phyloP scores from a whole-genome alignment of 2,329 filamentous ascomycete genomes.

The Penicillium sp. region DNA sequence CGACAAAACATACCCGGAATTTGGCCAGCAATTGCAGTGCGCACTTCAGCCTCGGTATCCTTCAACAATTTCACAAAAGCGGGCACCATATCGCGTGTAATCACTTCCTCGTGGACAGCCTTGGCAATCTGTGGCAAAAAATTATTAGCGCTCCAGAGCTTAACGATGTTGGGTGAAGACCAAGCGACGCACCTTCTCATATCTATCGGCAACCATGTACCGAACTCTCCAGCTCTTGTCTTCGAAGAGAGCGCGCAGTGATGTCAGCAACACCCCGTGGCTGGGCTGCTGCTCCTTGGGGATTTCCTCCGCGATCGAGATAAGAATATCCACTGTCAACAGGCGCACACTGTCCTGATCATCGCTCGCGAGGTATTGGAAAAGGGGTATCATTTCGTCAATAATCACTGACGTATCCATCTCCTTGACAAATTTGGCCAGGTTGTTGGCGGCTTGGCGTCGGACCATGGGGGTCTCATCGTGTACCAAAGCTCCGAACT shows the following conservation, averaged over 20 bases:
- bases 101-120: conserved; percentile 95
- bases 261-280: conserved; percentile 87
- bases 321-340: conserved; percentile 92
- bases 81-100: conserved; percentile 88
- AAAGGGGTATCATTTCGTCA: conserved; percentile 98
- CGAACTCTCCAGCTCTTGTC: conserved; percentile 99
- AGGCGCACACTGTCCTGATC: conserved; percentile 97
- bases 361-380: conserved; percentile 93
- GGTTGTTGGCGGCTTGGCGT: conserved; percentile 91
- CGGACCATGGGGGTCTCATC: conserved; percentile 99
- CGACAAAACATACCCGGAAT: conserved; percentile 65
- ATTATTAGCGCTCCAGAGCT: conserved; percentile 13
- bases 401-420: conserved; percentile 90
- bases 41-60: conserved; percentile 95
- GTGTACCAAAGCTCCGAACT: conserved; percentile 90
- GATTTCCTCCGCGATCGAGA: conserved; percentile 93
- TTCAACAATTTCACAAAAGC: conserved; percentile 97
- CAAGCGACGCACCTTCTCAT: conserved; percentile 72
- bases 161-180: not conserved
- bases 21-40: conserved; percentile 94
- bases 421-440: conserved; percentile 96
- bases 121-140: conserved; percentile 73
- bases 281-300: conserved; percentile 97
- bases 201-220: conserved; percentile 98
- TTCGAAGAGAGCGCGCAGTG: conserved; percentile 88